Percentiles rank a stretch among this genome's conserved stretches.
Conservation (phyloP, 495 filamentous ascomycete species). For the Hypoxylon intermedium region DNA sequence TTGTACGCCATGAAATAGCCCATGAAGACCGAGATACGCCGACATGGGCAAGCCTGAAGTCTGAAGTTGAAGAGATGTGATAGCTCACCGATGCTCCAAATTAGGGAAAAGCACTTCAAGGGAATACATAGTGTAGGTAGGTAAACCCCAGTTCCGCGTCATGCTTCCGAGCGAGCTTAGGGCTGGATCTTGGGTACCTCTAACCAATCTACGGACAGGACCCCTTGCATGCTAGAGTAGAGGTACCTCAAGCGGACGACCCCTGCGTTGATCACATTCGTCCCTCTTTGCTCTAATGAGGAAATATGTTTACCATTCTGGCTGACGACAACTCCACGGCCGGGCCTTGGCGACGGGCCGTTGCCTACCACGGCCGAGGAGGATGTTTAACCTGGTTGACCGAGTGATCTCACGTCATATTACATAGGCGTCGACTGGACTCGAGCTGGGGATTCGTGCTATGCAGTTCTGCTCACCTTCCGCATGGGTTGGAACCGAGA, state of each 20-base stretch:
- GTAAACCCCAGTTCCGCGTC: constrained; percentile 29
- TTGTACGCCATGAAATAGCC: constrained; percentile 11
- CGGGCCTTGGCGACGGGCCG: constrained; percentile 18
- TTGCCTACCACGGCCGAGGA: constrained; percentile 26
- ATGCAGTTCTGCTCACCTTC: constrained; percentile 16
- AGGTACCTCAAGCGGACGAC: constrained; percentile 13
- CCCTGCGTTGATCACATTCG: constrained; percentile 35
- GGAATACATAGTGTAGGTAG: neutral
- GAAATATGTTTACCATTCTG: constrained; percentile 25
- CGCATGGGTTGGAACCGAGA: constrained; percentile 11
- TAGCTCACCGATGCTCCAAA: constrained; percentile 33
- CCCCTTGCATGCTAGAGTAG: constrained; percentile 26
- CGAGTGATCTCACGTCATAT: constrained; percentile 41
- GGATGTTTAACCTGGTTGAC: constrained; percentile 31
- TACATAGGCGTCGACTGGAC: constrained; percentile 20
- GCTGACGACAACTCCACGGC: constrained; percentile 2
- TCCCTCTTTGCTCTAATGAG: constrained; percentile 21
- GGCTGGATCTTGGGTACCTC: constrained; percentile 36
- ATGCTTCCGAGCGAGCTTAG: constrained; percentile 36
- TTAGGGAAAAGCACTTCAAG: constrained; percentile 14
- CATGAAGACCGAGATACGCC: constrained; percentile 24
- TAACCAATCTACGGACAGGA: constrained; percentile 20
- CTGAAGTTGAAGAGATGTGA: constrained; percentile 19
- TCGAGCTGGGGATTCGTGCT: constrained; percentile 3
- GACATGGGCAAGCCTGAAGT: constrained; percentile 5